Conservation (phyloP, 306 rosid species). For the Rosa chinensis region DNA sequence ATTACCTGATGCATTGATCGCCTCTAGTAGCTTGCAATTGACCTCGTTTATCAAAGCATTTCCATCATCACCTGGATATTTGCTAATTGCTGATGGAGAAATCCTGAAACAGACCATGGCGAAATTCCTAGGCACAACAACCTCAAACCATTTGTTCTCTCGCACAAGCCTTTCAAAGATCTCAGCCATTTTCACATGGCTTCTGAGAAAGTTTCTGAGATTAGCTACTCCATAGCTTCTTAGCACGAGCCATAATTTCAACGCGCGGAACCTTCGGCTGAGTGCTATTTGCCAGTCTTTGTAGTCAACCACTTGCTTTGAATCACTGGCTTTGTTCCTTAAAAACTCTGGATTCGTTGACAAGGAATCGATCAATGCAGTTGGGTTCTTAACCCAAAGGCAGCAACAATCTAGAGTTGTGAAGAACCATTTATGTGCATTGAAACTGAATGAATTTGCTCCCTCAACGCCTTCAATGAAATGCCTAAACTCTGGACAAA, state of each 20-base stretch:
- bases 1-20: slow-evolving; percentile 34
- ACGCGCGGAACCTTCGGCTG: slow-evolving; percentile 19
- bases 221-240: slow-evolving; percentile 30
- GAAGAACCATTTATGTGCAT: slow-evolving; percentile 48
- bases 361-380: slow-evolving; percentile 14
- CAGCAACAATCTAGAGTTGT: slow-evolving; percentile 41
- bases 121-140: slow-evolving; percentile 28
- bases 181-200: slow-evolving; percentile 31
- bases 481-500: slow-evolving; percentile 48
- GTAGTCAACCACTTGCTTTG: slow-evolving; percentile 29
- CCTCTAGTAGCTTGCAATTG: slow-evolving; percentile 37
- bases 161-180: slow-evolving; percentile 28
- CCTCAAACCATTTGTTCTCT: slow-evolving; percentile 28
- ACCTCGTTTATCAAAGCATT: slow-evolving; percentile 19
- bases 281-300: slow-evolving; percentile 39
- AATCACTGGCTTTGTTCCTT: slow-evolving; percentile 14
- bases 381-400: slow-evolving; percentile 33
- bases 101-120: slow-evolving; percentile 35
- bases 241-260: slow-evolving; percentile 32
- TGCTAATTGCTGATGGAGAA: not conserved
- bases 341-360: slow-evolving; percentile 12
- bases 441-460: slow-evolving; percentile 38
- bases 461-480: slow-evolving; percentile 36
- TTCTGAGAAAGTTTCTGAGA: slow-evolving; percentile 21
- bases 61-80: not conserved